Conservation (phyloP, 2,329 filamentous ascomycete species). For the Colletotrichum theobromicola region DNA sequence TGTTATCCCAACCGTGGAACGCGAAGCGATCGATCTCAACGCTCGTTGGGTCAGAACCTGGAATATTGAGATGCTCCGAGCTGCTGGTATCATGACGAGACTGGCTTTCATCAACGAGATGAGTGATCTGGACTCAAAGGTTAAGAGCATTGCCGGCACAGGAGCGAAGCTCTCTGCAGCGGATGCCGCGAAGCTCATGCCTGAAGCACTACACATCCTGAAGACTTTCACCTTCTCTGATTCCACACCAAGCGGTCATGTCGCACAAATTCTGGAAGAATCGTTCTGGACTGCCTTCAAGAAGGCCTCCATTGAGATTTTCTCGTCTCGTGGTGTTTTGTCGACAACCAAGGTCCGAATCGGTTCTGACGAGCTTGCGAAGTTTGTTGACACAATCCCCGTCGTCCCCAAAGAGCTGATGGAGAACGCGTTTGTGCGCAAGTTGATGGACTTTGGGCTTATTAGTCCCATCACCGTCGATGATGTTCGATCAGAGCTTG, state of each 20-base stretch:
- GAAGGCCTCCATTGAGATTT: slow-evolving; percentile 82
- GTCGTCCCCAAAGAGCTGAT: slow-evolving; percentile 81
- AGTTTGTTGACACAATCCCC: slow-evolving; percentile 88
- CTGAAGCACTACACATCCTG: slow-evolving; percentile 81
- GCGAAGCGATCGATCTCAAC: slow-evolving; percentile 96
- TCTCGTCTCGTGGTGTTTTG: slow-evolving; percentile 86
- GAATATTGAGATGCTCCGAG: slow-evolving; percentile 92
- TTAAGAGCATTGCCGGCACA: slow-evolving; percentile 52
- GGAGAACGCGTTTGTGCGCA: slow-evolving; percentile 76
- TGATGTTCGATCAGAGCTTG: slow-evolving; percentile 85
- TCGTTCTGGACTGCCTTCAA: slow-evolving; percentile 94
- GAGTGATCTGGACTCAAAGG: slow-evolving; percentile 70
- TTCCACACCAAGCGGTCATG: slow-evolving; percentile 84
- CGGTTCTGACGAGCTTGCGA: slow-evolving; percentile 66
- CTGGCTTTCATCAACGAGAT: slow-evolving; percentile 91
- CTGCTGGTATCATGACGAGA: slow-evolving; percentile 87
- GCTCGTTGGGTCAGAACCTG: slow-evolving; percentile 92
- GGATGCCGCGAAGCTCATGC: slow-evolving; percentile 71
- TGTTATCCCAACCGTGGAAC: slow-evolving; percentile 95
- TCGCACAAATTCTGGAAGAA: slow-evolving; percentile 89
- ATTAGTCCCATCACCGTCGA: slow-evolving; percentile 86
- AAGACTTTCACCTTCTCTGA: slow-evolving; percentile 89
- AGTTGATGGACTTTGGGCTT: slow-evolving; percentile 82
- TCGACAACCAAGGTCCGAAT: slow-evolving; percentile 85
- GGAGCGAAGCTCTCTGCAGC: slow-evolving; percentile 63